phyloP scores from a whole-genome alignment of 1,284 basidiomycete species.

The Tylopilus orsonianus region DNA sequence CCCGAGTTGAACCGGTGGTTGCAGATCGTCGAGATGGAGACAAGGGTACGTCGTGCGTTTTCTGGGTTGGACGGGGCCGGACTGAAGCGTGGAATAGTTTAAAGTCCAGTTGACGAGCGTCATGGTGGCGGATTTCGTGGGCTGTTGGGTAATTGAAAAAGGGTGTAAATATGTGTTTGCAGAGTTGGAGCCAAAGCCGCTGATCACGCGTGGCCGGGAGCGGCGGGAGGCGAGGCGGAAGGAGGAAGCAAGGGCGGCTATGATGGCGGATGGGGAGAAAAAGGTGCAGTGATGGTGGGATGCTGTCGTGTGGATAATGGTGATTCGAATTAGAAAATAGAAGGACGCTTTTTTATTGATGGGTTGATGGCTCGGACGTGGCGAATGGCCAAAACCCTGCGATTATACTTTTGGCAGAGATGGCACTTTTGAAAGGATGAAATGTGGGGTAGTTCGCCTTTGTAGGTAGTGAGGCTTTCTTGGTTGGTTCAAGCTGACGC shows the following conservation, averaged over 20 bases:
- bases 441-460: too few species aligned
- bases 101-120: slow-evolving; percentile 70
- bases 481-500: too few species aligned
- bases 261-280: slow-evolving; percentile 18
- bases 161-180: slow-evolving; percentile 88
- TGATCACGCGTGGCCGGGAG: slow-evolving; percentile 83
- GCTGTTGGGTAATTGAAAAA: slow-evolving; percentile 84
- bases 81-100: slow-evolving; percentile 54
- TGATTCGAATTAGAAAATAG: too few species aligned
- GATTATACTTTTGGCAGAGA: too few species aligned
- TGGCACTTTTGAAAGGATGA: too few species aligned
- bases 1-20: slow-evolving; percentile 97
- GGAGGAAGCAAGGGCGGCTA: slow-evolving; percentile 26
- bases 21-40: slow-evolving; percentile 92
- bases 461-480: too few species aligned
- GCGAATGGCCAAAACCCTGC: too few species aligned
- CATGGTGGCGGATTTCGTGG: slow-evolving; percentile 89
- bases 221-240: slow-evolving; percentile 52
- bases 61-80: neutral
- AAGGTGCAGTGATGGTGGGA: slow-evolving; percentile 23
- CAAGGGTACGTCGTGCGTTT: slow-evolving; percentile 48
- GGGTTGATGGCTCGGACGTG: too few species aligned
- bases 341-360: neutral
- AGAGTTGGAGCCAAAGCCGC: slow-evolving; percentile 79
- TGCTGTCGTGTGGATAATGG: neutral